phyloP scores from a whole-genome alignment of 2,329 filamentous ascomycete species.

The Dothideomycetidae sp. region DNA sequence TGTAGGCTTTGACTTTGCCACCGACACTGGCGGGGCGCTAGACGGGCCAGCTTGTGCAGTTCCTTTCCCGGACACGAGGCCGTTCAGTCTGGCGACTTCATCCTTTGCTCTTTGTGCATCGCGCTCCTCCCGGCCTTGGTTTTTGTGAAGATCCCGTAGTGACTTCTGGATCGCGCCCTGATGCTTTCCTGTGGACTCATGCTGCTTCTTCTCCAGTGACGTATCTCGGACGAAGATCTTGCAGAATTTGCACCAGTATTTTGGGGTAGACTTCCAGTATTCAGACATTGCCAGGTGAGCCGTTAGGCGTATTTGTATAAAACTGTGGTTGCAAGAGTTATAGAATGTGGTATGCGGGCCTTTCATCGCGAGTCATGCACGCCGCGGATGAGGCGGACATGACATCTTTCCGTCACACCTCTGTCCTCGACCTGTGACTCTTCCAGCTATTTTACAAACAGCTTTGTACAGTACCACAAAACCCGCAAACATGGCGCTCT shows the following conservation, averaged over 20 bases:
- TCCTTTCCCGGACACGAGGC: slow-evolving; percentile 44
- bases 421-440: too few species aligned
- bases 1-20: slow-evolving; percentile 16
- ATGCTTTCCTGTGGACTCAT: slow-evolving; percentile 21
- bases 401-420: too few species aligned
- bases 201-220: slow-evolving; percentile 58
- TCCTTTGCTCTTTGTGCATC: slow-evolving; percentile 70
- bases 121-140: slow-evolving; percentile 63
- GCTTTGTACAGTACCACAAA: not conserved
- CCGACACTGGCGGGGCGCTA: slow-evolving; percentile 22
- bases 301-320: too few species aligned
- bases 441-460: not conserved
- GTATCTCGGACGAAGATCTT: slow-evolving; percentile 82
- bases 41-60: slow-evolving; percentile 20
- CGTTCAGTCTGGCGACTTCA: slow-evolving; percentile 76
- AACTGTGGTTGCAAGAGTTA: too few species aligned
- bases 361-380: too few species aligned
- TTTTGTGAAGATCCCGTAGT: slow-evolving; percentile 73
- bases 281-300: slow-evolving; percentile 57
- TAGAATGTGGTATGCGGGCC: too few species aligned
- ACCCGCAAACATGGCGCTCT: slow-evolving; percentile 5
- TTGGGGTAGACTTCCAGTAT: slow-evolving; percentile 97
- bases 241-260: slow-evolving; percentile 98
- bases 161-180: slow-evolving; percentile 68
- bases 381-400: too few species aligned